Evolutionary conservation across 78 protist genomes (phyloP).

Genomic region (Dictyostelium firmibasis): DNA sequence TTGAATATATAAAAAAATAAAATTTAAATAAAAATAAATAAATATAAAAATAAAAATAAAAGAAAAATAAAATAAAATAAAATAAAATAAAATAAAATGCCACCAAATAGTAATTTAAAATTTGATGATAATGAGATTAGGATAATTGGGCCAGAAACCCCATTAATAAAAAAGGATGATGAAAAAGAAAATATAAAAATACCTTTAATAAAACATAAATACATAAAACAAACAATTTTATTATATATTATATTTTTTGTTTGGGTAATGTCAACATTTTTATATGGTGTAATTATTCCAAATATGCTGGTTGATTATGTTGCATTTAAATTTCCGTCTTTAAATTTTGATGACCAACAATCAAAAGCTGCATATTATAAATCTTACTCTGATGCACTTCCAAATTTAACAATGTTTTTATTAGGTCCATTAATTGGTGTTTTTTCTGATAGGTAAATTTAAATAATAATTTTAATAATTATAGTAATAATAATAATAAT

Average conservation of each 20-base stretch:
- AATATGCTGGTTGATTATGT: background rate
- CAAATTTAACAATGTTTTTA: background rate
- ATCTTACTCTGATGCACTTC: background rate
- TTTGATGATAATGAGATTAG: background rate
- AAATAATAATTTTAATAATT: background rate
- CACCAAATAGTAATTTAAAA: background rate
- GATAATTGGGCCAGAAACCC: background rate
- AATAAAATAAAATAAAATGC: background rate
- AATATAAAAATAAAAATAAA: too few relatives aligned
- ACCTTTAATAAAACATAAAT: background rate
- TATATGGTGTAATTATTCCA: background rate
- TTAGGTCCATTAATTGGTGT: conserved; percentile 24
- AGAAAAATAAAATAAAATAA: too few relatives aligned
- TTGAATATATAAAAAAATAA: too few relatives aligned
- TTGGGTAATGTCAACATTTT: background rate
- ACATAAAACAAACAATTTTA: background rate
- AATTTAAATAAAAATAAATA: too few relatives aligned
- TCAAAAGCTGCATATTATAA: conserved; percentile 10
- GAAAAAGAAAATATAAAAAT: background rate
- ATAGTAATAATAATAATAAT: too few relatives aligned
- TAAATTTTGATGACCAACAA: background rate
- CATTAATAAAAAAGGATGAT: background rate
- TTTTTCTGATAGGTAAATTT: conserved; percentile 11
- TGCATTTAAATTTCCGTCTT: background rate
- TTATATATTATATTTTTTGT: background rate